A percentile compares a stretch with the other conserved stretches of the same genome.
Evolutionary conservation across 2,329 filamentous ascomycete species (phyloP).

Genomic region (Paracorniculantispora psalliotae): DNA sequence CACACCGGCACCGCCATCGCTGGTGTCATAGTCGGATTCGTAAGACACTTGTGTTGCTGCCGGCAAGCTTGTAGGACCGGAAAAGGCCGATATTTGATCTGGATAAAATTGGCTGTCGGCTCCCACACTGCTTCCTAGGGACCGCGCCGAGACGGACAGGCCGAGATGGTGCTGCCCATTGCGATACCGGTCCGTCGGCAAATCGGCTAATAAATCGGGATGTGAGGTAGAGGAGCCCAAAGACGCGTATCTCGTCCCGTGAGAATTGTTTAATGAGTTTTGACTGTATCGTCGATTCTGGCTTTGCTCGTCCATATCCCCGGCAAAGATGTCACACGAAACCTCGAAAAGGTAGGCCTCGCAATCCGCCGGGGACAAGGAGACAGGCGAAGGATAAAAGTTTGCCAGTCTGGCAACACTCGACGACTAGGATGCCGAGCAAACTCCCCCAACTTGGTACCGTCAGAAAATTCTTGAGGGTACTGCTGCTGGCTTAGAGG

Average conservation of each 20-base stretch:
- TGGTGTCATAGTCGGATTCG: slow-evolving; percentile 61
- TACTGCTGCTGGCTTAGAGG: not conserved
- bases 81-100: slow-evolving; percentile 47
- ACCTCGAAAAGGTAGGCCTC: slow-evolving; percentile 3
- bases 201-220: slow-evolving; percentile 30
- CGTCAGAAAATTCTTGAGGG: not conserved
- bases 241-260: slow-evolving; percentile 44
- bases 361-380: slow-evolving; percentile 11
- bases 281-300: slow-evolving; percentile 4
- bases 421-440: slow-evolving; percentile 50
- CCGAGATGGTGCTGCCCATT: slow-evolving; percentile 40
- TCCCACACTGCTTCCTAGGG: slow-evolving; percentile 49
- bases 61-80: slow-evolving; percentile 51
- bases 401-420: not conserved
- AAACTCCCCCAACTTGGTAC: slow-evolving; percentile 23
- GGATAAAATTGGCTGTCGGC: slow-evolving; percentile 57
- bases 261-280: not conserved
- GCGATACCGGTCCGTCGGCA: slow-evolving; percentile 40
- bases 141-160: slow-evolving; percentile 42
- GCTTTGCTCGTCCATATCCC: slow-evolving; percentile 11
- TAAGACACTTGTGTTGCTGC: slow-evolving; percentile 47
- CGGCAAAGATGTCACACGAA: slow-evolving; percentile 6
- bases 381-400: slow-evolving; percentile 9
- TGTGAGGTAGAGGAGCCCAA: slow-evolving; percentile 41
- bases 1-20: slow-evolving; percentile 30